These are phyloP conservation scores for Calonectria henricotiae DNA, from an alignment of 2,329 filamentous ascomycete genomes.

Conservation along the genomic window DNA sequence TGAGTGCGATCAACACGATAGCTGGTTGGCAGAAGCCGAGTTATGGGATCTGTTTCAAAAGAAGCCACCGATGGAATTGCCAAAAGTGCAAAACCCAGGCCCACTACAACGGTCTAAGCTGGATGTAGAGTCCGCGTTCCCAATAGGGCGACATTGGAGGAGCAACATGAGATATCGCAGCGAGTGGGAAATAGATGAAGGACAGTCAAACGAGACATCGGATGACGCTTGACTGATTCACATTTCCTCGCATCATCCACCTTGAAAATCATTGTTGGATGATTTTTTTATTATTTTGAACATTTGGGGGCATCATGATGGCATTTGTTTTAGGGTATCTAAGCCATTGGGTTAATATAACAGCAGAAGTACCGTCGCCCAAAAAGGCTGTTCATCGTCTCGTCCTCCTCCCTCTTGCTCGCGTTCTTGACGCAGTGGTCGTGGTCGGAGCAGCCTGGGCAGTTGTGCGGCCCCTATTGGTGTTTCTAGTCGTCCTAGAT, in stretches of 20 bases:
- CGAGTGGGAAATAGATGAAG: constrained; percentile 62
- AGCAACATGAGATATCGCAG: constrained; percentile 56
- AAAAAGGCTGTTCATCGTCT: constrained; percentile 39
- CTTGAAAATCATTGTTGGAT: background rate
- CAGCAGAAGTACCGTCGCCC: background rate
- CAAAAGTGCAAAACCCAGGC: constrained; percentile 54
- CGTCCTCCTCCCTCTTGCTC: constrained; percentile 56
- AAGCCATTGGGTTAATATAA: background rate
- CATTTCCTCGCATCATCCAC: background rate
- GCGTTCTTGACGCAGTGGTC: constrained; percentile 40
- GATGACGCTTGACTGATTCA: background rate
- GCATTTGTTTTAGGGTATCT: constrained; percentile 35
- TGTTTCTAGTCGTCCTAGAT: constrained; percentile 58
- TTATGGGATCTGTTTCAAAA: constrained; percentile 66
- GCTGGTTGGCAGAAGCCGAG: constrained; percentile 61
- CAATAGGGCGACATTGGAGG: constrained; percentile 61
- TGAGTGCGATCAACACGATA: constrained; percentile 60
- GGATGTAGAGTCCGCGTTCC: constrained; percentile 58
- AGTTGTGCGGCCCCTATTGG: constrained; percentile 55
- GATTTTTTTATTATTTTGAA: background rate
- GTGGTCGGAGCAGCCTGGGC: constrained; percentile 7
- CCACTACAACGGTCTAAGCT: constrained; percentile 51
- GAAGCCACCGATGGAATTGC: constrained; percentile 57
- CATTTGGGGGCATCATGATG: background rate
- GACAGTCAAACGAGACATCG: background rate